Evolutionary conservation across 2,329 filamentous ascomycete species (phyloP), one percentile per base, ranked within the genome.

Genomic region (Sarocladium kiliense): DNA sequence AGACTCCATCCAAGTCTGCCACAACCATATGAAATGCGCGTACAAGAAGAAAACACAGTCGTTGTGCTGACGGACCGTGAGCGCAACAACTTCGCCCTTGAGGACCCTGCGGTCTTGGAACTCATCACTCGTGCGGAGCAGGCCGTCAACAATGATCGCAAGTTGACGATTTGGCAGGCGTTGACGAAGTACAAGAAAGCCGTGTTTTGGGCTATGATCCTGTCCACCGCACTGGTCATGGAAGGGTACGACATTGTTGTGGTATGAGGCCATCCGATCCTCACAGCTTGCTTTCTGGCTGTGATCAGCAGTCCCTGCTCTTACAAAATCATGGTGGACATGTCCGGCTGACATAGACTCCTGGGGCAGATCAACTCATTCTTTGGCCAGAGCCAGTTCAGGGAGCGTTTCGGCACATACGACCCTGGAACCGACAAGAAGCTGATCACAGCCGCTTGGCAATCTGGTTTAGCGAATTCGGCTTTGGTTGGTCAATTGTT

Each of bases 381-480:
- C 58, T 72, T 66, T 51, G 69, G 62, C 23, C 68, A 68, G 59
- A 64, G 41, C 16, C 66, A 44, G 61, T 70, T 59, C 60, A 59
- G 55, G 11, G 62, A 57, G 54, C 66, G 55, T 7, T 74, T 69
- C 53, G 70, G 70, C 2, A 56, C 60, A 0, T 55, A 54, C 6
- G 25, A 45, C n/a, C 53, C 59, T 11, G 54, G 49, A 2, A 58
- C 68, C 19, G 65, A 64, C 3, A 60, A 63, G 14, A 74, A 76
- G 41, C 64, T 72, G 44, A 67, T 79, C 19, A 64, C 71, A 0
- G 69, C 74, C 0, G 61, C 69, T 3, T 79, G 77, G 77, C 76
- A 78, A 58, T 71, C 74, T 0, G 75, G 69, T 0, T 63, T 79
- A 0, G 68, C 68, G 3, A 77, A 76, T 21, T 75, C 70, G 2